phyloP scores from a whole-genome alignment of 2,329 filamentous ascomycete species.

The Ustulina deusta region DNA sequence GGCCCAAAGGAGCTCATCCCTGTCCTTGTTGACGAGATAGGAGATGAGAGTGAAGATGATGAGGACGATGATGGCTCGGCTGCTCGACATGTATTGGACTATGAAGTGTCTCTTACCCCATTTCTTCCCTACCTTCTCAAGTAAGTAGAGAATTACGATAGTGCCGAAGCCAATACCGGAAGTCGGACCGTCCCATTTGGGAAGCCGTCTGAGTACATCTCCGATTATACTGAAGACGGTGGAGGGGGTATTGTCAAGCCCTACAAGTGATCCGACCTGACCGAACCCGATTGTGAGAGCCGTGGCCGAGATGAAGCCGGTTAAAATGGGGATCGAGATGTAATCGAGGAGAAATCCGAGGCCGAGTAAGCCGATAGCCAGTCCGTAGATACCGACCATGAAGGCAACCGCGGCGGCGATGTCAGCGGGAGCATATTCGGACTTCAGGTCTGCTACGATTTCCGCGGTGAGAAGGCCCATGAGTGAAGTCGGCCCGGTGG shows the following conservation, averaged over 20 bases:
- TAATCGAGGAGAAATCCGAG: slow-evolving; percentile 75
- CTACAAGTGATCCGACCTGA: slow-evolving; percentile 72
- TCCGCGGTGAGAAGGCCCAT: slow-evolving; percentile 73
- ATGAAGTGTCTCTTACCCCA: slow-evolving; percentile 69
- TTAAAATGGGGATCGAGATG: slow-evolving; percentile 72
- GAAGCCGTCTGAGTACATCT: slow-evolving; percentile 68
- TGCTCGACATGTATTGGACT: slow-evolving; percentile 70
- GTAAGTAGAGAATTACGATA: slow-evolving; percentile 65
- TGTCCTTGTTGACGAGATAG: slow-evolving; percentile 69
- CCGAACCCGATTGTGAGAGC: slow-evolving; percentile 74
- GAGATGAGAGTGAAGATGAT: slow-evolving; percentile 73
- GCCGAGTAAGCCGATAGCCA: slow-evolving; percentile 70
- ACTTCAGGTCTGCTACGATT: slow-evolving; percentile 65
- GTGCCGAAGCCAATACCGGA: slow-evolving; percentile 69
- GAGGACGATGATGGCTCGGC: slow-evolving; percentile 70
- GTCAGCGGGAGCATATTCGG: slow-evolving; percentile 65
- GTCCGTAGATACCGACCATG: slow-evolving; percentile 71
- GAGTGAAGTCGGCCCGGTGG: slow-evolving; percentile 72
- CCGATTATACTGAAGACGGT: slow-evolving; percentile 69
- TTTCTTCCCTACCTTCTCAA: slow-evolving; percentile 69
- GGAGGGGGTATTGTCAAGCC: slow-evolving; percentile 62
- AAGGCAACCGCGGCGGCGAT: slow-evolving; percentile 72
- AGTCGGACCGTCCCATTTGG: slow-evolving; percentile 68
- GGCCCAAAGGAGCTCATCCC: slow-evolving; percentile 64
- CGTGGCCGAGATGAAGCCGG: slow-evolving; percentile 74